Conservation (phyloP, 176 grass and related monocot genomes). For the Tuctoria greenei region DNA sequence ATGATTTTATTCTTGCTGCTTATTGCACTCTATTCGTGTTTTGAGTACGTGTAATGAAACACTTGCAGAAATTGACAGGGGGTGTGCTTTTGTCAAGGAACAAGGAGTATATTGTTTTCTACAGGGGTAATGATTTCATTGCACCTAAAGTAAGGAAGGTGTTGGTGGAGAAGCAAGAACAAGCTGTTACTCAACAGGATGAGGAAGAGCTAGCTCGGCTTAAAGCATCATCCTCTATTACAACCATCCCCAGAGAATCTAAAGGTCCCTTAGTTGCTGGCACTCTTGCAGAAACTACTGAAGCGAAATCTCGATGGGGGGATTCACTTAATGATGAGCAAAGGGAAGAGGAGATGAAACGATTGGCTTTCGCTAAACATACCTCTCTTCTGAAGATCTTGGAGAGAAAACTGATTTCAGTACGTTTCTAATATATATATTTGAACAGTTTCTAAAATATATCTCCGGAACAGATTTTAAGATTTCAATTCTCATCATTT, state of each 20-base stretch:
- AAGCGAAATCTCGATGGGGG: slow-evolving; percentile 77
- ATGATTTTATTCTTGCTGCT: slow-evolving; percentile 9
- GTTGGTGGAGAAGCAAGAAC: slow-evolving; percentile 67
- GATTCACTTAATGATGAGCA: slow-evolving; percentile 51
- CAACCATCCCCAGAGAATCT: slow-evolving; percentile 28
- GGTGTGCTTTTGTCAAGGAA: slow-evolving; percentile 92
- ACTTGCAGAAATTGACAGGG: slow-evolving; percentile 94
- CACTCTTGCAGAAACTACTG: slow-evolving; percentile 78
- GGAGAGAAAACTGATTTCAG: slow-evolving; percentile 77
- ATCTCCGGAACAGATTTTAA: slow-evolving; percentile 13
- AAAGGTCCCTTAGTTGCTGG: slow-evolving; percentile 71
- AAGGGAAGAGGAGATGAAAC: slow-evolving; percentile 65
- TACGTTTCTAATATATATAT: slow-evolving; percentile 34
- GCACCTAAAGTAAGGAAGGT: slow-evolving; percentile 64
- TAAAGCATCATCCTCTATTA: slow-evolving; percentile 58
- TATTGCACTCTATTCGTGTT: slow-evolving; percentile 15
- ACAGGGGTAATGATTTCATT: slow-evolving; percentile 95
- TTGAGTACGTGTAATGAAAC: slow-evolving; percentile 35
- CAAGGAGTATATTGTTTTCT: slow-evolving; percentile 87
- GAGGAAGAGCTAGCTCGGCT: slow-evolving; percentile 79
- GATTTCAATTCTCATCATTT: slow-evolving; percentile 13
- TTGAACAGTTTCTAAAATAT: background rate
- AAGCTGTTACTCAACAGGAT: slow-evolving; percentile 56
- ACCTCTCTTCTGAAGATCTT: slow-evolving; percentile 66
- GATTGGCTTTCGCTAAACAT: slow-evolving; percentile 64